Percentiles rank a stretch among this genome's conserved stretches.
Conservation (phyloP, 2,329 filamentous ascomycete species). For the Colletotrichum sansevieriae region DNA sequence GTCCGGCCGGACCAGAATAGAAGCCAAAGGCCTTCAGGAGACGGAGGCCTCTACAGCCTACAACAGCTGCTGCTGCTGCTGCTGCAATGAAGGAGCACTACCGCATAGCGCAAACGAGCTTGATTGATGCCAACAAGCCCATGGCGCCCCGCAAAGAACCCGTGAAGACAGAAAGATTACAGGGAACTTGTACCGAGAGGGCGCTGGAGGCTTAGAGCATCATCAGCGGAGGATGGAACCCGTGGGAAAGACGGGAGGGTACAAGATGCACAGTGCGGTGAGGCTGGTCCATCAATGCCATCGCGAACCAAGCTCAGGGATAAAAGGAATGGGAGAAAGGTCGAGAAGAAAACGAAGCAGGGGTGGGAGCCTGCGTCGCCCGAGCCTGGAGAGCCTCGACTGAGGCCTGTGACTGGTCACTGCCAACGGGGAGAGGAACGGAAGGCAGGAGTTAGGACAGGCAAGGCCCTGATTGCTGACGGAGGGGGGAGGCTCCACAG, state of each 20-base stretch:
- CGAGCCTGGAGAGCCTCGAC: constrained; percentile 5
- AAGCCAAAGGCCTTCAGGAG: background rate
- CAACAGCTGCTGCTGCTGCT: background rate
- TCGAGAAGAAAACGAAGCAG: constrained; percentile 31
- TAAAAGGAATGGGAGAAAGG: constrained; percentile 24
- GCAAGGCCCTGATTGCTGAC: constrained; percentile 15
- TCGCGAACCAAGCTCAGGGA: constrained; percentile 17
- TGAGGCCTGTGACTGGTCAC: background rate
- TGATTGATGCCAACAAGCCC: constrained; percentile 23
- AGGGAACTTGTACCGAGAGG: constrained; percentile 9
- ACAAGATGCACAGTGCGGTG: constrained; percentile 22
- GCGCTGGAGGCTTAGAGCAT: background rate
- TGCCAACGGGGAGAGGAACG: background rate
- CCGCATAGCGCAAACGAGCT: constrained; percentile 9
- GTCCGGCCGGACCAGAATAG: background rate
- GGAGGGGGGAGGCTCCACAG: constrained; percentile 8
- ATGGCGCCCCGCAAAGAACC: constrained; percentile 9
- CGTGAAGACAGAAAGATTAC: background rate
- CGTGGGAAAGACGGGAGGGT: background rate
- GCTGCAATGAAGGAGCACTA: background rate
- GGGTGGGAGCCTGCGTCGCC: constrained; percentile 11
- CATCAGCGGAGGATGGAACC: background rate
- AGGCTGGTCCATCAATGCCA: background rate
- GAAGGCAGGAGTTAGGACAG: background rate
- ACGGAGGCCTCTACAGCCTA: background rate